Evolutionary conservation across 2,329 filamentous ascomycete genomes (phyloP).

Genomic region (Pezicula rhizophila): DNA sequence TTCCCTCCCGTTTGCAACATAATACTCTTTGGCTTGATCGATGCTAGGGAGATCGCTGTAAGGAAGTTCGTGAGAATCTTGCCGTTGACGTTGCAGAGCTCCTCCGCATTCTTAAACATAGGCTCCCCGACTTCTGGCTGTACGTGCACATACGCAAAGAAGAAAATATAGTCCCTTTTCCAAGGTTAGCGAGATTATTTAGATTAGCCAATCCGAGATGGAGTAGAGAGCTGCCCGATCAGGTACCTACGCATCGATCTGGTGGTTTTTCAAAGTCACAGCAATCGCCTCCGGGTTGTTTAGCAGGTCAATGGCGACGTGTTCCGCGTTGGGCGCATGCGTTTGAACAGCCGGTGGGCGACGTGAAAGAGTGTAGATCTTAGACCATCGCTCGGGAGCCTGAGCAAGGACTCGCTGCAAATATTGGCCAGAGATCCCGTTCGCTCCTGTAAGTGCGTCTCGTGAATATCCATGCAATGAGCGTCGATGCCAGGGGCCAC

Average conservation of each 20-base stretch:
- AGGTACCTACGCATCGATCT: background rate
- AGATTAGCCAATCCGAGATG: no score
- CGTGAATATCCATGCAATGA: no score
- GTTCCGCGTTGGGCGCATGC: background rate
- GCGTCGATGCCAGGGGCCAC: no score
- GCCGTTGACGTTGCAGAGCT: slow-evolving; percentile 2
- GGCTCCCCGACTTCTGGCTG: background rate
- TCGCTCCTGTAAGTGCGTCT: slow-evolving; percentile 7
- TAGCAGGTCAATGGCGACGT: background rate
- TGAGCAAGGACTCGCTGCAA: slow-evolving; percentile 5
- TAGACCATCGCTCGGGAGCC: slow-evolving; percentile 8
- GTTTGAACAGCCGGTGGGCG: background rate
- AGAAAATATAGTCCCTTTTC: slow-evolving; percentile 4
- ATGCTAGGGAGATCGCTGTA: background rate
- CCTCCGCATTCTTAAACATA: slow-evolving; percentile 2
- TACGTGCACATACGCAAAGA: slow-evolving; percentile 4
- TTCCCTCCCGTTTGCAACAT: slow-evolving; percentile 27
- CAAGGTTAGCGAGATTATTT: background rate
- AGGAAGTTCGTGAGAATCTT: slow-evolving; percentile 5
- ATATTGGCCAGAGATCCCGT: slow-evolving; percentile 10
- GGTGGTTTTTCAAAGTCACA: background rate
- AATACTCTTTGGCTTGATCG: slow-evolving; percentile 4
- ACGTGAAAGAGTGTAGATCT: slow-evolving; percentile 7
- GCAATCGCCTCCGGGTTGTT: background rate
- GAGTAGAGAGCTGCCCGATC: no score